These are phyloP conservation scores for Alternaria sp. DNA, from an alignment of 2,329 filamentous ascomycete genomes.

Conservation along the genomic window DNA sequence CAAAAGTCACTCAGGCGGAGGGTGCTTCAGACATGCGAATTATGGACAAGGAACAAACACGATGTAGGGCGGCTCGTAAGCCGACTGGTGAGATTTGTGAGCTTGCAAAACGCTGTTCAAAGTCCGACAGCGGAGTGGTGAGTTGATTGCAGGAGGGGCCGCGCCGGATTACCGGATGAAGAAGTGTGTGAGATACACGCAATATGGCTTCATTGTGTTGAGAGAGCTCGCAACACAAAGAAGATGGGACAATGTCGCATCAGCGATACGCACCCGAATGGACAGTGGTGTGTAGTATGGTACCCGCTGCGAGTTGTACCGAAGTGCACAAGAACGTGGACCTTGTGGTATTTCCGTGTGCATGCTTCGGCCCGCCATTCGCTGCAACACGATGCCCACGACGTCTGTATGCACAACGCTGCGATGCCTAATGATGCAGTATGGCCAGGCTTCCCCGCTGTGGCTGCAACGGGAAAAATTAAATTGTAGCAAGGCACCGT, in stretches of 20 bases:
- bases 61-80: conserved; percentile 22
- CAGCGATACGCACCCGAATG: conserved; percentile 34
- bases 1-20: conserved; percentile 17
- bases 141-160: conserved; percentile 28
- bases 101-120: conserved; percentile 21
- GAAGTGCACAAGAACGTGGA: conserved; percentile 32
- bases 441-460: conserved; percentile 15
- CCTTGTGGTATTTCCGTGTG: conserved; percentile 27
- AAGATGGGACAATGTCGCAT: conserved; percentile 25
- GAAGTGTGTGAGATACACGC: conserved; percentile 28
- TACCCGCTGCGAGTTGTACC: conserved; percentile 29
- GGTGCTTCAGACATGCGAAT: conserved; percentile 27
- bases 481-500: conserved; percentile 28
- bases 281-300: conserved; percentile 21
- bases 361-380: conserved; percentile 31
- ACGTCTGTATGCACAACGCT: conserved; percentile 10
- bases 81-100: conserved; percentile 30
- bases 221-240: conserved; percentile 21
- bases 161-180: conserved; percentile 23
- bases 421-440: conserved; percentile 28
- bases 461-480: conserved; percentile 28
- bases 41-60: conserved; percentile 16
- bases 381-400: conserved; percentile 20
- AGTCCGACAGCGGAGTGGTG: conserved; percentile 4
- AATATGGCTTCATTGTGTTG: conserved; percentile 31